Evolutionary conservation across 1,139 yeast genomes (phyloP).

Genomic region (Casaregolazyma suthepensis): DNA sequence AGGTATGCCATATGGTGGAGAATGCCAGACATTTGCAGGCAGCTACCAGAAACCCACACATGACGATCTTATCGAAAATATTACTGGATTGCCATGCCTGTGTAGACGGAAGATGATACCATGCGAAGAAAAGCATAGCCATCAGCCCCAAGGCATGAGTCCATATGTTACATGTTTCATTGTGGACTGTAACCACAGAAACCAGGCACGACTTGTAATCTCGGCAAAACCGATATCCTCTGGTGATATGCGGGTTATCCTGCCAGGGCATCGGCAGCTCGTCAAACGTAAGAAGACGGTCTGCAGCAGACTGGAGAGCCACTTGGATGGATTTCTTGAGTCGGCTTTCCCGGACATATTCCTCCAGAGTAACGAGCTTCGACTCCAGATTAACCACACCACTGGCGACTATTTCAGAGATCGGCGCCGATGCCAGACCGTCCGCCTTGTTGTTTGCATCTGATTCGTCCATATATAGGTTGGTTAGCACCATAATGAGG

Average conservation of each 20-base stretch:
- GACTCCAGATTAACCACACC: constrained; percentile 31
- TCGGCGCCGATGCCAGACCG: constrained; percentile 2
- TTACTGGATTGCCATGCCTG: constrained; percentile 39
- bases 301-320: constrained; percentile 43
- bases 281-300: constrained; percentile 64
- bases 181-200: constrained; percentile 63
- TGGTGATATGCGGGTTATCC: constrained; percentile 77
- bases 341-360: constrained; percentile 17
- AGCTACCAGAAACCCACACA: constrained; percentile 62
- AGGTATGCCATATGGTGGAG: constrained; percentile 89
- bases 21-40: constrained; percentile 71
- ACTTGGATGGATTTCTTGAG: constrained; percentile 27
- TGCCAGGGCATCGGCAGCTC: constrained; percentile 92
- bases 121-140: constrained; percentile 49
- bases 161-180: constrained; percentile 93
- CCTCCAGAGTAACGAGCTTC: constrained; percentile 30
- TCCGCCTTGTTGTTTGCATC: not conserved
- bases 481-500: constrained; percentile 26
- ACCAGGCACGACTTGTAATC: constrained; percentile 53
- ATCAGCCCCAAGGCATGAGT: constrained; percentile 72
- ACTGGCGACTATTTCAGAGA: constrained; percentile 16
- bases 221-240: constrained; percentile 80
- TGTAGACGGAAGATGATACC: constrained; percentile 55
- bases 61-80: constrained; percentile 45
- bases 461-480: constrained; percentile 16